phyloP scores from a whole-genome alignment of 495 filamentous ascomycete species.

The Hypoxylon fuscum region DNA sequence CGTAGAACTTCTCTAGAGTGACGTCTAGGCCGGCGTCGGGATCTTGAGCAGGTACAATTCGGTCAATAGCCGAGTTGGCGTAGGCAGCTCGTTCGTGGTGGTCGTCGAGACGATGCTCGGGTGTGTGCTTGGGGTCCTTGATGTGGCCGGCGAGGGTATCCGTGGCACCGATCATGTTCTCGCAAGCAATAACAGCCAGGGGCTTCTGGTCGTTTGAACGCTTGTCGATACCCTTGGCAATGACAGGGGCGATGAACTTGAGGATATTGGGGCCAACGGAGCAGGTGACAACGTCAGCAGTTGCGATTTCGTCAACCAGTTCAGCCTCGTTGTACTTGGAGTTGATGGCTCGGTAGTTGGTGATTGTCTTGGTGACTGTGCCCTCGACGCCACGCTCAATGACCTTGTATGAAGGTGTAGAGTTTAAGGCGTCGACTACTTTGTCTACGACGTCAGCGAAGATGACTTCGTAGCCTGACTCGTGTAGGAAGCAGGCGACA shows the following conservation, averaged over 20 bases:
- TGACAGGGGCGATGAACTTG: conserved; percentile 92
- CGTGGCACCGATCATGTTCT: conserved; percentile 95
- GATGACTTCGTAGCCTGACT: conserved; percentile 88
- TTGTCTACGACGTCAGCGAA: conserved; percentile 91
- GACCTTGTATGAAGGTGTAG: conserved; percentile 80
- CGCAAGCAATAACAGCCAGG: conserved; percentile 92
- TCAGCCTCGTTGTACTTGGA: conserved; percentile 82
- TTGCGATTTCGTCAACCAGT: conserved; percentile 82
- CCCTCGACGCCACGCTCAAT: conserved; percentile 91
- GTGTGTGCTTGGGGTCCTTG: conserved; percentile 73
- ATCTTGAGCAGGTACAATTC: conserved; percentile 91
- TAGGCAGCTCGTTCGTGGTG: conserved; percentile 76
- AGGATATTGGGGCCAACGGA: conserved; percentile 96
- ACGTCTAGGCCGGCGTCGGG: conserved; percentile 84
- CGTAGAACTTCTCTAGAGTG: conserved; percentile 96
- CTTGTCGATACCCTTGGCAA: conserved; percentile 86
- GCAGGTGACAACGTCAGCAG: conserved; percentile 91
- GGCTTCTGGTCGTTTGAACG: conserved; percentile 73
- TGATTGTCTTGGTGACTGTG: conserved; percentile 81
- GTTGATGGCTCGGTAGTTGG: conserved; percentile 96
- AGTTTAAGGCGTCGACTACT: conserved; percentile 79
- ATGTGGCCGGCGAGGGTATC: conserved; percentile 83
- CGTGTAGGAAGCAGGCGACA: conserved; percentile 76
- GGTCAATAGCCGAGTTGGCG: conserved; percentile 97
- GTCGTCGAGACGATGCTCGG: conserved; percentile 63